A percentile compares a stretch with the other conserved stretches of the same genome.
These are phyloP conservation scores for Adenanthera pavonina DNA, from an alignment of 306 rosid species.

Conservation along the genomic window DNA sequence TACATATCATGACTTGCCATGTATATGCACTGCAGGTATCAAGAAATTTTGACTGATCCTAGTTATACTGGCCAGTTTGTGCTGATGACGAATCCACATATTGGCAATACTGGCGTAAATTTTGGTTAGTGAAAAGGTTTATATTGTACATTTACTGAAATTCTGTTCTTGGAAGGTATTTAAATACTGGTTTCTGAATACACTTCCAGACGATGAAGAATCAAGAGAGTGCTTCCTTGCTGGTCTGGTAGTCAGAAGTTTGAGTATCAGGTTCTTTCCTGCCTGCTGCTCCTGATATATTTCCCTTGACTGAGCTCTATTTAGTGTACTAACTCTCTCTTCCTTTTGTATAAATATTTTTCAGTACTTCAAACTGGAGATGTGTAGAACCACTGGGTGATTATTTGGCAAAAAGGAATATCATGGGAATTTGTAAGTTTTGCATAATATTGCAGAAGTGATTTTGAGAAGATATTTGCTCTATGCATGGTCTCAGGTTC, in stretches of 20 bases:
- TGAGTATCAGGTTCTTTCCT: conserved; percentile 75
- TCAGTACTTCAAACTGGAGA: conserved; percentile 95
- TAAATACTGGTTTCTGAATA: conserved; percentile 3
- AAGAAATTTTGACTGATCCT: conserved; percentile 95
- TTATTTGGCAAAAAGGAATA: conserved; percentile 81
- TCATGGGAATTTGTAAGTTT: conserved; percentile 97
- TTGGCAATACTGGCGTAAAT: conserved; percentile 53
- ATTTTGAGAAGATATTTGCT: conserved; percentile 1
- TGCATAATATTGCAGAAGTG: background rate
- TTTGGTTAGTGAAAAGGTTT: conserved; percentile 9
- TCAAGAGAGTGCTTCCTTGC: conserved; percentile 80
- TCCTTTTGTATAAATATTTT: conserved; percentile 31
- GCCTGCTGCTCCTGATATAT: background rate
- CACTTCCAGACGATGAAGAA: conserved; percentile 85
- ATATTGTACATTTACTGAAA: background rate
- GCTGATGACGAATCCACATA: conserved; percentile 92
- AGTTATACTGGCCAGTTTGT: conserved; percentile 98
- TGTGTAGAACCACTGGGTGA: conserved; percentile 67
- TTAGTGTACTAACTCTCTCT: conserved; percentile 19
- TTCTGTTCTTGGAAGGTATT: conserved; percentile 26
- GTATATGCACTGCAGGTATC: conserved; percentile 65
- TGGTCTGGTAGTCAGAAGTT: conserved; percentile 83
- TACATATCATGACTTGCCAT: conserved; percentile 1
- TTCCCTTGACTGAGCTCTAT: conserved; percentile 28
- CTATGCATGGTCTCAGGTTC: conserved; percentile 5